Base-by-base conservation (phyloP, 768 basidiomycete genomes). In the Daedalea quercina region DNA sequence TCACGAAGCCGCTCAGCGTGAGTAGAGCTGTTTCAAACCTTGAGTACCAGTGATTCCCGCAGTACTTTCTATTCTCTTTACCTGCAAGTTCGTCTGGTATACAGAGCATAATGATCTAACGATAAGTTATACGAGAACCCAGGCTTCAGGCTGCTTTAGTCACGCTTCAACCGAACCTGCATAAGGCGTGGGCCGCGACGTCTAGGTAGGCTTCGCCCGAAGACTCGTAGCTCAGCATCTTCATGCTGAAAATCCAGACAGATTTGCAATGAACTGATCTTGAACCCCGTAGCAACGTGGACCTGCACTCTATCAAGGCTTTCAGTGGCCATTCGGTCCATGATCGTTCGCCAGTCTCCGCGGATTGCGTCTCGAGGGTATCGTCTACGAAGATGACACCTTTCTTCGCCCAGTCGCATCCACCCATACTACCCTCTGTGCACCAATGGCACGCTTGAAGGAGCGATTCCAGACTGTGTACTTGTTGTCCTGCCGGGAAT, bases 371-470 rank as follows among this genome's bases (percentile, higher is more conserved):
- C n/a, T n/a, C n/a, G n/a, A n/a, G n/a, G n/a, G 44, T 25, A 1
- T 47, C 28, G 47, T 67, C 60, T 12, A 65, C 54, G 53, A 67
- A 62, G 17, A 66, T 51, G 42, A 66, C 62, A n/a, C 66, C 66
- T n/a, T 51, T 51, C 20, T 47, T 22, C 3, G 54, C 59, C 56
- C 59, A 62, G 6, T 22, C 15, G 24, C 52, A 57, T 20, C 40
- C 40, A 26, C n/a, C 23, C 23, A 13, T 13, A 25, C 9, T 3
- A 40, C 23, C 1, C 33, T 37, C 50, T 26, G 37, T 46, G 22
- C 48, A 24, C 76, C 75, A 77, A 13, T 74, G 78, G 58, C 81
- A 81, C 1, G 70, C 77, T 2, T 61, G n/a, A 2, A 81, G 57
- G 8, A 81, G 54, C 1, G 77, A 68, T n/a, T 76, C 71, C 9